These are phyloP conservation scores for Oryza longistaminata DNA, from an alignment of 176 grass and related monocot species.

Conservation along the genomic window DNA sequence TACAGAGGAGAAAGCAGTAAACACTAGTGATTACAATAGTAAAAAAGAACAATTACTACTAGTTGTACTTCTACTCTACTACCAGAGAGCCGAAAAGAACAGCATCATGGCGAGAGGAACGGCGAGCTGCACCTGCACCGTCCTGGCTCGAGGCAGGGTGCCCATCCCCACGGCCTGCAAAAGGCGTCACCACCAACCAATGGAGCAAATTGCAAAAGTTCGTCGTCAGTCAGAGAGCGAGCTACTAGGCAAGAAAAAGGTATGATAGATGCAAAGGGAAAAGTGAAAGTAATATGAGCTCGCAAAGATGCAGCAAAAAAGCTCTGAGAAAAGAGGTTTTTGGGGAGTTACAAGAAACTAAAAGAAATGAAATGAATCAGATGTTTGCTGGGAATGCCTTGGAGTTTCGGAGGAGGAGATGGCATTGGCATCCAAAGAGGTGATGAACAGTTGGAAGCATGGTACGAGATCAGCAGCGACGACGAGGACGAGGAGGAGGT, in stretches of 20 bases:
- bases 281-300: slow-evolving; percentile 25
- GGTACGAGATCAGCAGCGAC: too few species aligned
- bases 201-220: slow-evolving; percentile 3
- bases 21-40: slow-evolving; percentile 20
- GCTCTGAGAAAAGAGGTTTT: not conserved
- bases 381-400: not conserved
- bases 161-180: slow-evolving; percentile 51
- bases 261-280: not conserved
- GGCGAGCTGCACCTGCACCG: not conserved
- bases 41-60: not conserved
- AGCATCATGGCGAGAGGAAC: slow-evolving; percentile 30
- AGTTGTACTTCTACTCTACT: not conserved
- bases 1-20: not conserved
- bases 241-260: slow-evolving; percentile 3
- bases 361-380: not conserved
- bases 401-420: not conserved
- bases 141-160: slow-evolving; percentile 17
- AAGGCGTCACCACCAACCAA: slow-evolving; percentile 20
- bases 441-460: not conserved
- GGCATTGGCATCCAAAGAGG: not conserved
- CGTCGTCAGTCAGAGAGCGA: slow-evolving; percentile 29
- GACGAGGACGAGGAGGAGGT: too few species aligned
- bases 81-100: not conserved
- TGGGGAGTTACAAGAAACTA: not conserved
- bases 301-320: slow-evolving; percentile 24